phyloP scores from a whole-genome alignment of 495 filamentous ascomycete genomes.

The Trichoderma parareesei region DNA sequence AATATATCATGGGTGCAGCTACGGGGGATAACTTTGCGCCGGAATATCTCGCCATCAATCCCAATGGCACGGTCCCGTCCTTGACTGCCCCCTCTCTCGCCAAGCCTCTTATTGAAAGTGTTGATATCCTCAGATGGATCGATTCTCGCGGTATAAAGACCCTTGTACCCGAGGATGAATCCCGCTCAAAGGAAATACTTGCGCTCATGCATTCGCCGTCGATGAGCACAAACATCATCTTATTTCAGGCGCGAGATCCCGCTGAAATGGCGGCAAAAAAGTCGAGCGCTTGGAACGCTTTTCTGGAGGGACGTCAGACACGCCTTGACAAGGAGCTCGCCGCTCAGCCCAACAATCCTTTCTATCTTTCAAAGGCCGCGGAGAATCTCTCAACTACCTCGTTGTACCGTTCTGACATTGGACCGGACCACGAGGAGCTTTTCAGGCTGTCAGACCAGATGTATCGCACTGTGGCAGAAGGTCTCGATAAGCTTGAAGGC shows the following conservation, averaged over 20 bases:
- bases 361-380: not conserved
- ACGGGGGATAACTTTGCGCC: not conserved
- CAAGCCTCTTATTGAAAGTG: not conserved
- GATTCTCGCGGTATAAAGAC: not conserved
- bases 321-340: not conserved
- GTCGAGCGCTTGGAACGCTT: not conserved
- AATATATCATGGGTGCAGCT: not conserved
- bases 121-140: not conserved
- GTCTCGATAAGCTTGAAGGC: not conserved
- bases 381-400: not conserved
- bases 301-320: not conserved
- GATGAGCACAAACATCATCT: not conserved
- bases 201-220: not conserved
- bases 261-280: not conserved
- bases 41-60: not conserved
- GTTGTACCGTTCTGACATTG: not conserved
- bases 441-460: not conserved
- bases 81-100: not conserved
- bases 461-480: not conserved
- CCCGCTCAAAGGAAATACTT: not conserved
- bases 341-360: not conserved
- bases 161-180: not conserved
- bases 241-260: not conserved
- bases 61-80: not conserved
- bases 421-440: not conserved